phyloP scores from a whole-genome alignment of 2,329 filamentous ascomycete species.

The Monilinia aucupariae region DNA sequence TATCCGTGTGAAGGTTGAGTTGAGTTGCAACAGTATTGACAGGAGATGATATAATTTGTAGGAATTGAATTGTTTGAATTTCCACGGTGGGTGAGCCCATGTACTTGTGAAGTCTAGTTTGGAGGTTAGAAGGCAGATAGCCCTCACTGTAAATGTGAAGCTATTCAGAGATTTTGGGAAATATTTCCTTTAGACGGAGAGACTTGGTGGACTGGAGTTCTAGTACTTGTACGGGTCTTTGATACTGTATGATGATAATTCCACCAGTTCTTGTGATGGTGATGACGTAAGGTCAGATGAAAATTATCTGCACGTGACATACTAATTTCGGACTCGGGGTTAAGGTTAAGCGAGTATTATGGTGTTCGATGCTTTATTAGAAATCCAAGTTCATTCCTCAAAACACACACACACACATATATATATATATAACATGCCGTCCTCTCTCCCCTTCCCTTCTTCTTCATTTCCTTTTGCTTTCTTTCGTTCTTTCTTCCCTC shows the following conservation, averaged over 20 bases:
- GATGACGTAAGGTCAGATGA: background rate
- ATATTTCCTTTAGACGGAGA: background rate
- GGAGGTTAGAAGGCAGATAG: background rate
- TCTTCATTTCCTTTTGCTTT: background rate
- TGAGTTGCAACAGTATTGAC: background rate
- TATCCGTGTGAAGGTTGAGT: background rate
- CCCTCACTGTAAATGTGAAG: background rate
- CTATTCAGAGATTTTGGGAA: background rate
- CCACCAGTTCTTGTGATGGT: too few species aligned
- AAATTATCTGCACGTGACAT: background rate
- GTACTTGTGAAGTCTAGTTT: background rate
- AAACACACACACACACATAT: too few species aligned
- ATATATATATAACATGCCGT: too few species aligned
- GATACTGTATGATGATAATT: too few species aligned
- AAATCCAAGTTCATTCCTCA: too few species aligned
- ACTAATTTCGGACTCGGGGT: slow-evolving; percentile 2
- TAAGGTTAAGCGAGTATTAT: background rate
- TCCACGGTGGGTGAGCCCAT: background rate
- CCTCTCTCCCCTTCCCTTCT: background rate
- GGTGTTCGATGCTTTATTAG: background rate
- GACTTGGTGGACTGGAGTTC: too few species aligned
- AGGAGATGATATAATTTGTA: too few species aligned
- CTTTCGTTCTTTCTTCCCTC: background rate
- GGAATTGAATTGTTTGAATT: too few species aligned
- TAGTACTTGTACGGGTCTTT: too few species aligned